These are phyloP conservation scores for Alternaria sp. DNA, from an alignment of 2,329 filamentous ascomycete genomes.

Conservation along the genomic window DNA sequence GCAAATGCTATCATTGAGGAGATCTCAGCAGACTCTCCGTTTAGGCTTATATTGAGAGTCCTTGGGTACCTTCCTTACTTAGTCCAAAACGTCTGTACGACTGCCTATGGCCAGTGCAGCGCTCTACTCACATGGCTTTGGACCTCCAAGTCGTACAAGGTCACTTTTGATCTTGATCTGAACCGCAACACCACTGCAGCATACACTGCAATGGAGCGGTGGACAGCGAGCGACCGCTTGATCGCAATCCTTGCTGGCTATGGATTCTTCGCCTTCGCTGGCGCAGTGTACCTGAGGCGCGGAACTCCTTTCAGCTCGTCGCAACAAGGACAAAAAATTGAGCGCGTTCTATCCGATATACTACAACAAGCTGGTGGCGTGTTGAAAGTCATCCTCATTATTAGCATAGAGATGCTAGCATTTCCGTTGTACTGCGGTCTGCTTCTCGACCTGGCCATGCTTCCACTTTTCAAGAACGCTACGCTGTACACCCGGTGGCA, in stretches of 20 bases:
- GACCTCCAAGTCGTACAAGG: constrained; percentile 49
- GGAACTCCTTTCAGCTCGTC: constrained; percentile 72
- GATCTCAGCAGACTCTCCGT: constrained; percentile 32
- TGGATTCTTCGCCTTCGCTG: constrained; percentile 74
- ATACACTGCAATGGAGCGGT: constrained; percentile 50
- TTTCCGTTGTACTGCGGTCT: constrained; percentile 97
- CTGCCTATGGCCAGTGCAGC: constrained; percentile 21
- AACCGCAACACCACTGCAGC: constrained; percentile 29
- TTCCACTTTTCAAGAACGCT: constrained; percentile 87
- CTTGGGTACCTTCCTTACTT: constrained; percentile 27
- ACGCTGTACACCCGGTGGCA: constrained; percentile 78
- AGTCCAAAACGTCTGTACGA: constrained; percentile 10
- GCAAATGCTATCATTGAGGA: constrained; percentile 37
- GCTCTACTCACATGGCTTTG: constrained; percentile 38
- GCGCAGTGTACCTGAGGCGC: constrained; percentile 80
- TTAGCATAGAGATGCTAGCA: constrained; percentile 98
- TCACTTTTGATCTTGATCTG: constrained; percentile 46
- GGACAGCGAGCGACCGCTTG: constrained; percentile 64
- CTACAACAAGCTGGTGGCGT: constrained; percentile 95
- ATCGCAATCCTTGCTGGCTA: constrained; percentile 86
- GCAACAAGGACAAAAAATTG: constrained; percentile 65
- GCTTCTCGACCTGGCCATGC: constrained; percentile 84
- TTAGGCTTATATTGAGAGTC: constrained; percentile 25
- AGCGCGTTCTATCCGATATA: constrained; percentile 81
- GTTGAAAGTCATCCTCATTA: constrained; percentile 97